Percentiles rank a stretch among this genome's conserved stretches.
Evolutionary conservation across 2,329 filamentous ascomycete genomes (phyloP).

Genomic region (Colletotrichum australisinense): DNA sequence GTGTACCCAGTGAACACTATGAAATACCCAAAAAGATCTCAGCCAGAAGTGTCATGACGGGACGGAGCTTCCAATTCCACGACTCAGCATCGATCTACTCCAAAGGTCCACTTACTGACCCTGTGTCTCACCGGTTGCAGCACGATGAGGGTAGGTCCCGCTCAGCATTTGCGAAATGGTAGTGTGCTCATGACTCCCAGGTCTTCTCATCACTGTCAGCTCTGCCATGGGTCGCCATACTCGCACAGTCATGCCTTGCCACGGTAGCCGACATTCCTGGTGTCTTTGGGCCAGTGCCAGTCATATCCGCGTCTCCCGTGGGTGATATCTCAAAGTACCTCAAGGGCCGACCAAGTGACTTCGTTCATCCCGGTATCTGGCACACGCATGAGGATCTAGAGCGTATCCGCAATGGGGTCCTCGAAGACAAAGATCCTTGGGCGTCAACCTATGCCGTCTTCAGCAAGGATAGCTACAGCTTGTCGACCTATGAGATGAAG

Average conservation of each 20-base stretch:
- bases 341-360: conserved; percentile 23
- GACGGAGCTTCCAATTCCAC: not conserved
- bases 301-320: not conserved
- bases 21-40: not conserved
- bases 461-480: conserved; percentile 25
- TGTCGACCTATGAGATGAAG: conserved; percentile 42
- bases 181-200: not conserved
- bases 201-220: not conserved
- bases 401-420: conserved; percentile 16
- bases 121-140: not conserved
- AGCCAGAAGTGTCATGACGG: not conserved
- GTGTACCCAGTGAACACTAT: not conserved
- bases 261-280: conserved; percentile 23
- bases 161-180: not conserved
- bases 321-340: conserved; percentile 12
- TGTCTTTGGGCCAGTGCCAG: conserved; percentile 2
- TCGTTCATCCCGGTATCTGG: conserved; percentile 28
- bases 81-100: not conserved
- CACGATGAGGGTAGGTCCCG: not conserved
- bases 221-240: not conserved
- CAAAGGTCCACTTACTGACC: not conserved
- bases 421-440: conserved; percentile 24
- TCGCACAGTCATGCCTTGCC: not conserved
- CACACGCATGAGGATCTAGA: conserved; percentile 32
- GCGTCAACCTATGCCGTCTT: conserved; percentile 14